Conservation (phyloP, 495 filamentous ascomycete species). For the Trichoderma virens region DNA sequence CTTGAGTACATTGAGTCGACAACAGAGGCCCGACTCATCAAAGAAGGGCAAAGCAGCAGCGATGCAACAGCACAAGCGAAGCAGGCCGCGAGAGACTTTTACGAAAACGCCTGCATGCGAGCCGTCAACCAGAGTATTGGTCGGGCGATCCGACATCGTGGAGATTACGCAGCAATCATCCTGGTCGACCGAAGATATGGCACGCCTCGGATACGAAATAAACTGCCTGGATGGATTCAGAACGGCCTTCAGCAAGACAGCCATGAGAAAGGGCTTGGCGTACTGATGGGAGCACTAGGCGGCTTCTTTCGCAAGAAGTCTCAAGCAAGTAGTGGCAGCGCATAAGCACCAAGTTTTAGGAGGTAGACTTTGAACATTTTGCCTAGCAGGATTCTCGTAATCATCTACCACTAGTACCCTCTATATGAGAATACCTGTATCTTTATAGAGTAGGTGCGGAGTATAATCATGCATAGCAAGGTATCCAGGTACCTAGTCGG, state of each 20-base stretch:
- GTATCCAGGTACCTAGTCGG: too few species aligned
- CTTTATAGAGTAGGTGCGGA: too few species aligned
- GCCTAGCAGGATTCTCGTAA: too few species aligned
- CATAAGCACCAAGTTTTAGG: background rate
- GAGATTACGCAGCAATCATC: constrained; percentile 85
- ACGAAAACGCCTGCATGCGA: constrained; percentile 93
- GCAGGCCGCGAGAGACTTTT: constrained; percentile 70
- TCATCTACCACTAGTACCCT: background rate
- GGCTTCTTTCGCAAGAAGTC: constrained; percentile 47
- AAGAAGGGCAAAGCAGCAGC: constrained; percentile 31
- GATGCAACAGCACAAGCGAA: constrained; percentile 40
- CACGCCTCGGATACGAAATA: constrained; percentile 57
- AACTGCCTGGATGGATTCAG: constrained; percentile 86
- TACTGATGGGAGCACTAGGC: constrained; percentile 47
- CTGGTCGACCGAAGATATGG: constrained; percentile 75
- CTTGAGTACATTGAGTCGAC: constrained; percentile 77
- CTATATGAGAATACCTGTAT: background rate
- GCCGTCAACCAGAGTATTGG: constrained; percentile 97
- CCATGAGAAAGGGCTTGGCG: constrained; percentile 38
- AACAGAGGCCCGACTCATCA: constrained; percentile 37
- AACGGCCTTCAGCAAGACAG: constrained; percentile 45
- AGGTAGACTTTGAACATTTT: too few species aligned
- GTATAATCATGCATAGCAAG: too few species aligned
- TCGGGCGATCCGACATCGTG: constrained; percentile 77
- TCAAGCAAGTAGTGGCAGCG: background rate